These are phyloP conservation scores for Bipolaris oryzae DNA, from an alignment of 2,329 filamentous ascomycete genomes.

Conservation along the genomic window DNA sequence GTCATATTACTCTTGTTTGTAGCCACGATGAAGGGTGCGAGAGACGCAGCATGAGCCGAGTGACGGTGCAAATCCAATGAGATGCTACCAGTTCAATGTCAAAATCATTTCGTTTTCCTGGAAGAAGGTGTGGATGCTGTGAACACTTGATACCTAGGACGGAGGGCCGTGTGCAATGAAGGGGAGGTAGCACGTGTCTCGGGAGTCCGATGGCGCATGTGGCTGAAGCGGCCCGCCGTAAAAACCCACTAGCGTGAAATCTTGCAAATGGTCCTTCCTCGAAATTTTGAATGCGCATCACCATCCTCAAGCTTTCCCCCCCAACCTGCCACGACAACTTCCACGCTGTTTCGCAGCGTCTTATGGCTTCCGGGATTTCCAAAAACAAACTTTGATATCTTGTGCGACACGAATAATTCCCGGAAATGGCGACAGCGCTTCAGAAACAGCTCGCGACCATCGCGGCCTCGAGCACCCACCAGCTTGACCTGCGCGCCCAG, in stretches of 20 bases:
- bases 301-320: slow-evolving; percentile 4
- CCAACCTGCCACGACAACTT: slow-evolving; percentile 26
- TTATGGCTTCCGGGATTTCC: slow-evolving; percentile 30
- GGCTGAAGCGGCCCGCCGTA: slow-evolving; percentile 18
- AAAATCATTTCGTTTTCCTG: background rate
- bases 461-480: slow-evolving; percentile 84
- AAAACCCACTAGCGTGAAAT: slow-evolving; percentile 28
- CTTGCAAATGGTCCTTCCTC: slow-evolving; percentile 17
- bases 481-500: slow-evolving; percentile 91
- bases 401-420: background rate
- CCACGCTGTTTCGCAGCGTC: slow-evolving; percentile 25
- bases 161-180: slow-evolving; percentile 7
- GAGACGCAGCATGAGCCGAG: background rate
- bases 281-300: slow-evolving; percentile 26
- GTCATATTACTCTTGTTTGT: background rate
- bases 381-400: background rate
- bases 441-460: slow-evolving; percentile 94
- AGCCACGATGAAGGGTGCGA: background rate
- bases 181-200: slow-evolving; percentile 17
- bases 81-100: background rate
- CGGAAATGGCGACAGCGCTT: slow-evolving; percentile 75
- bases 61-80: too few species aligned
- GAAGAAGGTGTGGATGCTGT: background rate
- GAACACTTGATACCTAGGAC: background rate
- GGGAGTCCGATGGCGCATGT: slow-evolving; percentile 13